Base-by-base conservation (phyloP, 139 green algal genomes). In the Closterium sp. region DNA sequence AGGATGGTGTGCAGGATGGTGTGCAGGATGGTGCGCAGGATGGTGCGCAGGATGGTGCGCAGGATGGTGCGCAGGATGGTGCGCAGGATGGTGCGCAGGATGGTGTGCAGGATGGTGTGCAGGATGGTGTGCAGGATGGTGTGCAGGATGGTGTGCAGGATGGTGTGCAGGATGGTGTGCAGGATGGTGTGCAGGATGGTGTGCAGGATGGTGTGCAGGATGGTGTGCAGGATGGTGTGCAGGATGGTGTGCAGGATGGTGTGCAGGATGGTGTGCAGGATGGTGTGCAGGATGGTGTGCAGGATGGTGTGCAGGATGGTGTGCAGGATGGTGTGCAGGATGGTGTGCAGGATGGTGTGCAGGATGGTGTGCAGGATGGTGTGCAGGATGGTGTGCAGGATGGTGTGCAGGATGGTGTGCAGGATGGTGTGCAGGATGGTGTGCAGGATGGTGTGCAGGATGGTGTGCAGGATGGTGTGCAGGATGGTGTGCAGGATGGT, bases 191-290 rank as follows among this genome's bases (percentile, higher is more conserved):
- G n/a, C n/a, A 94, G 45, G 32, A 94, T 91, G 62, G n/a, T 90
- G 89, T 92, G 91, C 30, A 94, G 70, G 28, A 94, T 93, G 89
- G n/a, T n/a, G n/a, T n/a, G n/a, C n/a, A 94, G 45, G 32, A 94
- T 91, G 62, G n/a, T 90, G 89, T 92, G 91, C 30, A 94, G 70
- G 28, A 94, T 93, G 89, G n/a, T n/a, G n/a, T n/a, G n/a, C n/a
- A 94, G 45, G 32, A 94, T 91, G 62, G n/a, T 90, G 89, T 92
- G 91, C 30, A 94, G 70, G 28, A 94, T 93, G 89, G n/a, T n/a
- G n/a, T n/a, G n/a, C n/a, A 94, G 45, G 32, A 94, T 91, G 62
- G n/a, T 90, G 89, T 92, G 91, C 30, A 94, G 70, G 28, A 94
- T 93, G 89, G n/a, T n/a, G n/a, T n/a, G n/a, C n/a, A 94, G 45